Base-by-base conservation (phyloP, 495 filamentous ascomycete species). In the Penicillium odoratum region DNA sequence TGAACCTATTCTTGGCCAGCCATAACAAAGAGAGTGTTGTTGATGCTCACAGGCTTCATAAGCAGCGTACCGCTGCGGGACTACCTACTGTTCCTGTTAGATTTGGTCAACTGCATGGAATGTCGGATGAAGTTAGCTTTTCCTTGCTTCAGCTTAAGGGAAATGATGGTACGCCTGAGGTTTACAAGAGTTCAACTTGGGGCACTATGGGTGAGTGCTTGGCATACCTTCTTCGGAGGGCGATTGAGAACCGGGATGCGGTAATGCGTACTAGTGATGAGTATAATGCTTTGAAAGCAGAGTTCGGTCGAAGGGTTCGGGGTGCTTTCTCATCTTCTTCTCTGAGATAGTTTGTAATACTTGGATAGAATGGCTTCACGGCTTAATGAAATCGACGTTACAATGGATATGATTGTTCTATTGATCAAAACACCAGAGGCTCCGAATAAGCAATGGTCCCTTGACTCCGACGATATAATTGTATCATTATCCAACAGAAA, bases 231-330 rank as follows among this genome's bases (percentile, higher is more conserved):
- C 69, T 95, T n/a, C 74, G 93, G 18, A 72, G 93, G 53, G 93
- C 92, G 38, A 81, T 92, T 64, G 93, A 97, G 81, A 97, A 97
- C 66, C 83, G 83, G 59, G 92, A 95, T 70, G 91, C 92, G n/a
- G 87, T 92, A 28, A 66, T 79, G 46, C 73, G 93, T 59, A 94
- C 90, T 16, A 78, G 62, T 61, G 85, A 84, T 56, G 88, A 88
- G 30, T 79, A 86, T 57, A 69, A 79, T 61, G 92, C 90, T 6
- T 84, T 94, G 78, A 80, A 79, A 66, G 64, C 46, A 21, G 91
- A 97, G 76, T 34, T 91, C 48, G 64, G 76, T 59, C 74, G 89
- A 64, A 79, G 90, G 55, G 53, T 85, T 6, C 65, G 52, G 36
- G 53, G 43, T 5, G 13, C 45, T 26, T 57, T 68, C 34, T 63